Evolutionary conservation across 192 early-diverging fungal genomes (phyloP), one percentile per base, ranked within the genome.

Genomic region (Spizellomyces sp.): DNA sequence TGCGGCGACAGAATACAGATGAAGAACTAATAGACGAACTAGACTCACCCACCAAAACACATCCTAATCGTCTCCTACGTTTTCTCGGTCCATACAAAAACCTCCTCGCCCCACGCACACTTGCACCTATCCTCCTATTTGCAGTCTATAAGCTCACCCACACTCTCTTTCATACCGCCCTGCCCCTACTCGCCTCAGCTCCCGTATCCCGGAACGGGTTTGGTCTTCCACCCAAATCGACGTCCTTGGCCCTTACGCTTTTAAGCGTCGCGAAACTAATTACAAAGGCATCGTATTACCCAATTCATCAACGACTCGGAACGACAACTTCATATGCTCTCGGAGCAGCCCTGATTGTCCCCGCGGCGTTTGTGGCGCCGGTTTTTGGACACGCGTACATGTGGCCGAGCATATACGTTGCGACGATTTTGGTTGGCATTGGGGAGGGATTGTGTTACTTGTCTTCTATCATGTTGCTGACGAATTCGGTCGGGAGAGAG

Each of bases 381-480:
- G 46, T 70, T 0, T 58, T 68, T 45, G 55, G 52, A 17, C 48
- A 55, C 66, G 5, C 44, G 1, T 27, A 22, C 8, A 12, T 63
- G 4, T 66, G 63, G 69, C 12, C 54, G 15, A 45, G 54, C n/a
- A 62, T 78, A 7, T 67, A 77, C 44, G 44, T 52, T 9, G 46
- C 70, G 9, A 64, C 71, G 12, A 22, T 64, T 5, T 36, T 77
- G 36, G 64, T 75, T 48, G 80, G 80, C 10, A 58, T 58, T 5
- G 80, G 77, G 6, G 77, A 79, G 22, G 80, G 77, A 0, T 50
- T 79, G n/a, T 58, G 64, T 10, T 82, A 82, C 45, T 62, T 82
- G 44, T 50, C 64, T 44, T 58, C 79, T 19, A 76, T 82, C 42
- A 78, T 82, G 77, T 44, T 74, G 19, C 57, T 82, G 27, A 82